Base-by-base conservation (phyloP, 331 rosid genomes). In the Telfairia occidentalis region DNA sequence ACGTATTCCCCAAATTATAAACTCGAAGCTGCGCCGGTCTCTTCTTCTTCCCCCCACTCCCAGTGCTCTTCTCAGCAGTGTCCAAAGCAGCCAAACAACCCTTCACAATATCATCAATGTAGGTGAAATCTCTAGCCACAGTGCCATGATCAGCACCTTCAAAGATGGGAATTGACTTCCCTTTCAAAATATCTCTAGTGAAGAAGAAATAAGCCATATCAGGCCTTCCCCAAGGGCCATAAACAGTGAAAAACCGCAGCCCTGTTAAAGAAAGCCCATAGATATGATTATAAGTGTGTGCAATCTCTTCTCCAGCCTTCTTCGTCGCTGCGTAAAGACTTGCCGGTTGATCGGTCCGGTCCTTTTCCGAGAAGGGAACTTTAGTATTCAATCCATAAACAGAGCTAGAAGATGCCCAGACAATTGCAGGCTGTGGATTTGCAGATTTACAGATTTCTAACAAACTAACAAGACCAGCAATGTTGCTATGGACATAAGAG, bases 41-140 rank as follows among this genome's bases (percentile, higher is more conserved):
- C 78, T 29, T 84, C 82, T 88, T 90, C 89, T 84, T 87, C 78
- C 96, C 96, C 2, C 96, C 96, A 81, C 90, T 87, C 1, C 96
- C 96, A 0, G 92, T 89, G 64, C 96, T 90, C 85, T 86, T 76
- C 78, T 76, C 72, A 28, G 79, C 73, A 24, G 79, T 76, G 23
- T 76, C 79, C 79, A 76, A 48, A 59, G 79, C 60, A 9, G 71
- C 73, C 60, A 76, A 61, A 49, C 79, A 76, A 12, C 79, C 79
- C 72, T 76, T 76, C 34, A 76, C 79, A 11, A 76, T 76, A 8
- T 76, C 79, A 74, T 74, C 77, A 74, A 74, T 74, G 77, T 52
- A 74, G 34, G 77, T 74, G 37, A 74, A 74, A 74, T 76, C 79
- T 46, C 79, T 76, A 19, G 79, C 79, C 71, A 76, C 79, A 43